Conservation (phyloP, 148 eudicot genomes). For the Bassia scoparia region DNA sequence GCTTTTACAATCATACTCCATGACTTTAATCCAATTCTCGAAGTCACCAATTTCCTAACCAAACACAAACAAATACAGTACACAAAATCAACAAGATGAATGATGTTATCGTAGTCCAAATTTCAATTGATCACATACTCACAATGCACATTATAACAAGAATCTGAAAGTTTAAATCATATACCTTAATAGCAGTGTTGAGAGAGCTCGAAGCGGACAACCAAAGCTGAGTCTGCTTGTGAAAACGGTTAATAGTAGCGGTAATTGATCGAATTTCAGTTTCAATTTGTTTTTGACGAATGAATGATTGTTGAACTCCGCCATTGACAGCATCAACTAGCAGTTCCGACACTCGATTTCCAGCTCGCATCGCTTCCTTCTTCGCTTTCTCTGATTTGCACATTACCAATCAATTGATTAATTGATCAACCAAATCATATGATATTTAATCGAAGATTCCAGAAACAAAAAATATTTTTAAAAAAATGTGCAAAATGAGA, state of each 20-base stretch:
- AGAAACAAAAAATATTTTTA: neutral
- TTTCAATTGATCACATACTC: neutral
- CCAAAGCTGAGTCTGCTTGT: constrained; percentile 89
- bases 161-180: too few species aligned
- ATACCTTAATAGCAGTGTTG: constrained; percentile 66
- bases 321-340: constrained; percentile 69
- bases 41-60: constrained; percentile 82
- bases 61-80: neutral
- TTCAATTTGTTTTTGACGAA: constrained; percentile 79
- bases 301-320: constrained; percentile 70
- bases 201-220: constrained; percentile 66
- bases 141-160: neutral
- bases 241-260: constrained; percentile 47
- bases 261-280: constrained; percentile 60
- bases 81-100: neutral
- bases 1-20: constrained; percentile 77
- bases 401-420: neutral
- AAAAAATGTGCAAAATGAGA: too few species aligned
- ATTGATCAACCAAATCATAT: neutral
- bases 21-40: constrained; percentile 90
- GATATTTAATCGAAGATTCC: neutral
- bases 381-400: constrained; percentile 53
- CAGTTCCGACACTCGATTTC: constrained; percentile 59
- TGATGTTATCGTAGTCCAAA: neutral
- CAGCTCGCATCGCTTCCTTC: constrained; percentile 57